phyloP scores from a whole-genome alignment of 768 basidiomycete species.

The Hemileccinum rubropunctum region DNA sequence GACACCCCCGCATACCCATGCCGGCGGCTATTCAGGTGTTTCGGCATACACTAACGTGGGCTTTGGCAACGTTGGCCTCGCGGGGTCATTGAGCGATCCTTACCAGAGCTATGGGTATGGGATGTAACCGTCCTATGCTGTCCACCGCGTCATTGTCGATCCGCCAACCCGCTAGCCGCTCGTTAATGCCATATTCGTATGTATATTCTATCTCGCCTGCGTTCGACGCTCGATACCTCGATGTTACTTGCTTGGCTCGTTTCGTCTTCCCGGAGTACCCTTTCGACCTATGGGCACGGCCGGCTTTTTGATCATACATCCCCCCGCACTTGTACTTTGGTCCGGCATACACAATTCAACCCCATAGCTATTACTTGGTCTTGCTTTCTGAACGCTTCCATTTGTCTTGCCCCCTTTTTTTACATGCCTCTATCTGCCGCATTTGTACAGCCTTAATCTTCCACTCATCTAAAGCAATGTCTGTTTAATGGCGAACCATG shows the following conservation, averaged over 20 bases:
- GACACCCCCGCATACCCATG: constrained; percentile 55
- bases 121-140: constrained; percentile 50
- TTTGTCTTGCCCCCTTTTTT: constrained; percentile 25
- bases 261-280: constrained; percentile 36
- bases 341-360: constrained; percentile 50
- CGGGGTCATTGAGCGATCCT: constrained; percentile 63
- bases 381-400: constrained; percentile 36
- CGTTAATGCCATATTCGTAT: constrained; percentile 36
- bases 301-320: constrained; percentile 48
- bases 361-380: constrained; percentile 35
- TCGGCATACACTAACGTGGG: constrained; percentile 54
- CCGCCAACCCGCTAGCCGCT: constrained; percentile 17
- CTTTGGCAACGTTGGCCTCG: constrained; percentile 45
- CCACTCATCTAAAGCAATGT: constrained; percentile 40
- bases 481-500: constrained; percentile 38
- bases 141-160: constrained; percentile 29
- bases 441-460: constrained; percentile 40
- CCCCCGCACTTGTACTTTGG: constrained; percentile 68
- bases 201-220: constrained; percentile 35
- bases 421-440: constrained; percentile 42
- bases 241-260: constrained; percentile 35
- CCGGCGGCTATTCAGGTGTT: constrained; percentile 54
- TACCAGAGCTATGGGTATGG: constrained; percentile 81
- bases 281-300: constrained; percentile 34
- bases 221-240: constrained; percentile 35